A percentile compares a stretch with the other conserved stretches of the same genome.
Evolutionary conservation across 768 basidiomycete species (phyloP).

Genomic region (Lentinula detonsa): DNA sequence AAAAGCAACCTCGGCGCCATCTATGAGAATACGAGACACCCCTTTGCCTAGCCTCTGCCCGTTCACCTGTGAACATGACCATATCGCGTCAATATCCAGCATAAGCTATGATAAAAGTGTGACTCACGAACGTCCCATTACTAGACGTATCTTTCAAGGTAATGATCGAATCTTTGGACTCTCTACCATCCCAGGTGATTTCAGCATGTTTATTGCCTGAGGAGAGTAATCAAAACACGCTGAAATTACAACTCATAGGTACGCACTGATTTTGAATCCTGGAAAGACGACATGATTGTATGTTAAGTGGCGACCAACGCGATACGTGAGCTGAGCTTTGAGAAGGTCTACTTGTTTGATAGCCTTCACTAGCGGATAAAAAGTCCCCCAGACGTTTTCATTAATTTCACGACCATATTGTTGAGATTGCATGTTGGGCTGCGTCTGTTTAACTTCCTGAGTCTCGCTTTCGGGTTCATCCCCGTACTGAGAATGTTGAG

Average conservation of each 20-base stretch:
- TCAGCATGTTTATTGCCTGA: slow-evolving; percentile 55
- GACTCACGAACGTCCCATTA: slow-evolving; percentile 67
- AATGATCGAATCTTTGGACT: slow-evolving; percentile 33
- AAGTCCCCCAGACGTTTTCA: not conserved
- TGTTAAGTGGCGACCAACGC: slow-evolving; percentile 2
- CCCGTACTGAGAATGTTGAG: not conserved
- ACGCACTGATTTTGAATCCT: slow-evolving; percentile 28
- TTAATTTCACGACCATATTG: not conserved
- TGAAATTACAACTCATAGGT: slow-evolving; percentile 1
- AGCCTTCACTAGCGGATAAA: not conserved
- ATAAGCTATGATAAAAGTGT: not conserved
- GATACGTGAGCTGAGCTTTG: not conserved
- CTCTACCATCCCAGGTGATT: slow-evolving; percentile 54
- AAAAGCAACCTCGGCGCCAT: slow-evolving; percentile 87
- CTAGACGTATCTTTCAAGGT: slow-evolving; percentile 53
- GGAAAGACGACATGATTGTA: slow-evolving; percentile 8
- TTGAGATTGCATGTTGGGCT: not conserved
- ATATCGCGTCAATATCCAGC: not conserved
- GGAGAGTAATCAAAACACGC: not conserved
- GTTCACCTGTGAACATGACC: slow-evolving; percentile 46
- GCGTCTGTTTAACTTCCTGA: not conserved
- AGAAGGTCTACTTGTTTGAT: not conserved
- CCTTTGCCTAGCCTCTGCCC: slow-evolving; percentile 56
- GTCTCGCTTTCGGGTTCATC: not conserved
- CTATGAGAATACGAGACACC: slow-evolving; percentile 49